phyloP scores from a whole-genome alignment of 2,329 filamentous ascomycete species.

The Annulohypoxylon truncatum region DNA sequence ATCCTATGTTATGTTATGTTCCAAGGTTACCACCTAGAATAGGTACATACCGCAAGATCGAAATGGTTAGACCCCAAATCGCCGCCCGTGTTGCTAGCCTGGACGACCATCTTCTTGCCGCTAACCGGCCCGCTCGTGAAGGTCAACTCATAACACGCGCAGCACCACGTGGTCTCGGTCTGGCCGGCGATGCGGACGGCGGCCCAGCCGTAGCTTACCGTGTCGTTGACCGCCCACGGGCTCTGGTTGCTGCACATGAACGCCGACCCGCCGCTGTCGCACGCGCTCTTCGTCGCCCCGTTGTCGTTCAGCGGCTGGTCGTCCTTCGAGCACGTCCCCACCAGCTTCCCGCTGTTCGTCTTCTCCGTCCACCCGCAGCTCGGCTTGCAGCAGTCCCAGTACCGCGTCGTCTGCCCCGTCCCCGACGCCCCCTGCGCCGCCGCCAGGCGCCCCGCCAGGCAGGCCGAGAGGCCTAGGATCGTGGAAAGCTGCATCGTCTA shows the following conservation, averaged over 20 bases:
- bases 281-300: constrained; percentile 61
- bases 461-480: constrained; percentile 33
- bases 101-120: constrained; percentile 70
- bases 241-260: constrained; percentile 72
- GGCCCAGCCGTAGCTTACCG: constrained; percentile 72
- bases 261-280: constrained; percentile 64
- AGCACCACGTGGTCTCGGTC: constrained; percentile 72
- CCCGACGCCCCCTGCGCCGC: constrained; percentile 46
- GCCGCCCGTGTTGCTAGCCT: constrained; percentile 69
- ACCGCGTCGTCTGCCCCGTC: constrained; percentile 53
- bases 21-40: too few species aligned
- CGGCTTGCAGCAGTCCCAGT: constrained; percentile 78
- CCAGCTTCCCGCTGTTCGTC: constrained; percentile 62
- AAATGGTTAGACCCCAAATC: constrained; percentile 67
- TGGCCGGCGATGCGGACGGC: constrained; percentile 67
- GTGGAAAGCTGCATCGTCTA: constrained; percentile 41
- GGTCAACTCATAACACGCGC: constrained; percentile 70
- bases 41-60: constrained; percentile 58
- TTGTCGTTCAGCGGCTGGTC: constrained; percentile 65
- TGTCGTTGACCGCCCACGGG: constrained; percentile 70
- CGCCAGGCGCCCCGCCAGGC: constrained; percentile 26
- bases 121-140: constrained; percentile 65
- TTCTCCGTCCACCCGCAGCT: constrained; percentile 72
- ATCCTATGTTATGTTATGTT: too few species aligned
- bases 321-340: constrained; percentile 65